Conservation (phyloP, 192 early-diverging fungal genomes). For the Linnemannia hyalina region DNA sequence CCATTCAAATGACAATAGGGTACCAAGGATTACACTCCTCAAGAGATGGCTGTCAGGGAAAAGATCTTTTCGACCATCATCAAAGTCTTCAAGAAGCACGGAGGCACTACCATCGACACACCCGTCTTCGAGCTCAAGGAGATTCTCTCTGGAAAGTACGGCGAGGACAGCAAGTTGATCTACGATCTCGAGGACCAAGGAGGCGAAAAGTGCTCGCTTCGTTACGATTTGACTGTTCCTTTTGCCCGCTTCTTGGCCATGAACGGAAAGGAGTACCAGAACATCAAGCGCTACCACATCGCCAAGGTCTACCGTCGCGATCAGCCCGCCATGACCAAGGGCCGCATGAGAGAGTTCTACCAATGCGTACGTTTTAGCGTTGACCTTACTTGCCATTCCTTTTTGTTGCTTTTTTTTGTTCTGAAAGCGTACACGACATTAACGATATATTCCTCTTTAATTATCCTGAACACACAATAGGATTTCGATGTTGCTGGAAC, state of each 20-base stretch:
- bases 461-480: slow-evolving; percentile 32
- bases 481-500: slow-evolving; percentile 98
- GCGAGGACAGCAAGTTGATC: slow-evolving; percentile 98
- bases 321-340: slow-evolving; percentile 98
- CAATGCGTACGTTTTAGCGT: slow-evolving; percentile 81
- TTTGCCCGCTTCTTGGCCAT: slow-evolving; percentile 97
- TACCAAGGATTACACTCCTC: slow-evolving; percentile 93
- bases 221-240: slow-evolving; percentile 98
- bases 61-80: slow-evolving; percentile 91
- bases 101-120: slow-evolving; percentile 98
- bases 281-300: slow-evolving; percentile 97
- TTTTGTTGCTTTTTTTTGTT: too few species aligned
- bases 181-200: slow-evolving; percentile 98
- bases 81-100: slow-evolving; percentile 93
- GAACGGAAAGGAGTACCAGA: slow-evolving; percentile 85
- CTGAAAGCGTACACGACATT: too few species aligned
- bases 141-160: slow-evolving; percentile 96
- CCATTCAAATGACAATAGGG: slow-evolving; percentile 64
- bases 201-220: slow-evolving; percentile 93
- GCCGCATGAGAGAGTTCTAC: slow-evolving; percentile 98
- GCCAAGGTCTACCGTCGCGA: slow-evolving; percentile 99
- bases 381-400: too few species aligned
- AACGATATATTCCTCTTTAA: too few species aligned
- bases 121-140: slow-evolving; percentile 99
- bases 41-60: slow-evolving; percentile 98